A percentile compares a stretch with the other conserved stretches of the same genome.
These are phyloP conservation scores for Fragaria ananassa DNA, from an alignment of 306 rosid genomes.

Conservation along the genomic window DNA sequence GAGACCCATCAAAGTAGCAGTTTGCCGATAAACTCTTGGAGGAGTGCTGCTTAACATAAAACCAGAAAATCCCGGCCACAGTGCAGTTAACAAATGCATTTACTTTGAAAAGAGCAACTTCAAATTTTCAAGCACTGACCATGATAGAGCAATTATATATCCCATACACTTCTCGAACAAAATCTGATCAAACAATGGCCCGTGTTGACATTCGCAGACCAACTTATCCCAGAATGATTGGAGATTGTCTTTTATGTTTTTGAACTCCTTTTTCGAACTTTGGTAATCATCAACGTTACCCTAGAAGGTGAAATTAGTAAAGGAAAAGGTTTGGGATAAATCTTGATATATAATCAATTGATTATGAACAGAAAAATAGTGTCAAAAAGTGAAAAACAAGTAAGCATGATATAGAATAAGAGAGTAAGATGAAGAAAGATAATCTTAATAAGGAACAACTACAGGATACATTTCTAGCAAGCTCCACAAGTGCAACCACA, in stretches of 20 bases:
- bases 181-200: constrained; percentile 85
- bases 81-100: constrained; percentile 16
- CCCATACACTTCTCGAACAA: constrained; percentile 98
- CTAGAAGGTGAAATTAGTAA: constrained; percentile 44
- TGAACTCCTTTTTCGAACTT: constrained; percentile 83
- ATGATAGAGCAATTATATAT: constrained; percentile 88
- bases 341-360: background rate
- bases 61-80: constrained; percentile 10
- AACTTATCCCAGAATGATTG: constrained; percentile 79
- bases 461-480: constrained; percentile 70
- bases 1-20: constrained; percentile 89
- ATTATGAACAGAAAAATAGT: background rate
- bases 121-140: constrained; percentile 49
- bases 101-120: constrained; percentile 23
- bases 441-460: constrained; percentile 1
- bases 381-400: background rate
- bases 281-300: constrained; percentile 87
- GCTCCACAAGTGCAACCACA: constrained; percentile 85
- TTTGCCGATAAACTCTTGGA: constrained; percentile 95
- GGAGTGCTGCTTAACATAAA: constrained; percentile 70
- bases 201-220: constrained; percentile 86
- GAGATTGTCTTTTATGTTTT: constrained; percentile 87
- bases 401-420: background rate
- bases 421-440: background rate
- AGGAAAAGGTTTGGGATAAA: constrained; percentile 26